Conservation (phyloP, 768 basidiomycete genomes). For the Pulveroboletus frians region DNA sequence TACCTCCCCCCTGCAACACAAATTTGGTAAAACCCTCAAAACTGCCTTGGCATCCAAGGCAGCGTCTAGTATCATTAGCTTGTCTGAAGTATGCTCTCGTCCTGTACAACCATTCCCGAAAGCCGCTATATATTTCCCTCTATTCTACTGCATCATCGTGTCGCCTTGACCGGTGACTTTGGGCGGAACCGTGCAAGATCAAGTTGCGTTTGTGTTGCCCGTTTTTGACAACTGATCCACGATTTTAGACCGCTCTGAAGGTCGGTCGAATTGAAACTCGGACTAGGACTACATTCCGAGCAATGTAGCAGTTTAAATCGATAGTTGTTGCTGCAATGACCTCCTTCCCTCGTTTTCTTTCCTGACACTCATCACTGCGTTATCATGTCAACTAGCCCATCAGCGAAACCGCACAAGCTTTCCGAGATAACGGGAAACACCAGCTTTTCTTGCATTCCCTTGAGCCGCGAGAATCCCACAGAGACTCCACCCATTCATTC, state of each 20-base stretch:
- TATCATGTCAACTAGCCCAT: slow-evolving; percentile 11
- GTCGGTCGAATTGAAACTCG: slow-evolving; percentile 15
- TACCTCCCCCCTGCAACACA: slow-evolving; percentile 67
- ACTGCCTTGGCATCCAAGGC: slow-evolving; percentile 1
- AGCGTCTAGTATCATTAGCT: slow-evolving; percentile 15
- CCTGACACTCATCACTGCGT: not conserved
- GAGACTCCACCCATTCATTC: slow-evolving; percentile 1
- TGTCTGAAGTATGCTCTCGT: slow-evolving; percentile 18
- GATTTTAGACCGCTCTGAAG: slow-evolving; percentile 1
- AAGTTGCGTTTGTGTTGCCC: slow-evolving; percentile 1
- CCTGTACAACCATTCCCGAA: slow-evolving; percentile 22
- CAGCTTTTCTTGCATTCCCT: not conserved
- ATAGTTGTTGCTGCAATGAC: not conserved
- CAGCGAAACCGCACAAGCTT: slow-evolving; percentile 7
- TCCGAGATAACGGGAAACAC: not conserved
- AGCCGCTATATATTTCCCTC: slow-evolving; percentile 14
- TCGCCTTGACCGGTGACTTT: slow-evolving; percentile 1
- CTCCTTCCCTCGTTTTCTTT: not conserved
- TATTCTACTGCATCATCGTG: slow-evolving; percentile 5
- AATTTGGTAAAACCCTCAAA: slow-evolving; percentile 54
- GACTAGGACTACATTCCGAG: not conserved
- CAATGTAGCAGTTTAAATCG: not conserved
- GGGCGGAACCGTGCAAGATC: slow-evolving; percentile 2
- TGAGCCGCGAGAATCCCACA: not conserved
- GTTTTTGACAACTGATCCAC: not conserved